Conservation (phyloP, 441 rosid species). For the Populus hybrid region DNA sequence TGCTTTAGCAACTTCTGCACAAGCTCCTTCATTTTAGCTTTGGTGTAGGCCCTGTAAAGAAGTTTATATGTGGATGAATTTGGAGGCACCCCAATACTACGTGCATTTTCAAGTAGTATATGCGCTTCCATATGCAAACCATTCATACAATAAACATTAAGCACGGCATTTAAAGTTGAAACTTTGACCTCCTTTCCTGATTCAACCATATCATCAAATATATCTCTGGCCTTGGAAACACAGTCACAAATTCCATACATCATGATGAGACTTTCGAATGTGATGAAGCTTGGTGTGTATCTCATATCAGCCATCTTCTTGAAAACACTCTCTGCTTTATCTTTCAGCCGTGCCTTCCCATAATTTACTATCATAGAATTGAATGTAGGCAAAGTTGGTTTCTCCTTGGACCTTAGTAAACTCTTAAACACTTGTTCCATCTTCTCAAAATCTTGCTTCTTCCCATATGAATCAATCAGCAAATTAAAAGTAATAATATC, state of each 20-base stretch:
- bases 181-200: conserved; percentile 50
- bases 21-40: too few species aligned
- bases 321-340: conserved; percentile 61
- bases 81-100: too few species aligned
- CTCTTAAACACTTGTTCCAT: conserved; percentile 93
- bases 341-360: conserved; percentile 76
- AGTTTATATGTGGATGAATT: too few species aligned
- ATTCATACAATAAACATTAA: too few species aligned
- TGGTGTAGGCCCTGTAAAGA: too few species aligned
- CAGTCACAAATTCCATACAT: conserved; percentile 78
- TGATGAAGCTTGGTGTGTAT: conserved; percentile 59
- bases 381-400: conserved; percentile 76
- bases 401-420: conserved; percentile 68
- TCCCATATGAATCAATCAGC: conserved; percentile 74
- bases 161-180: too few species aligned
- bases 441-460: conserved; percentile 82
- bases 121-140: too few species aligned
- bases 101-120: too few species aligned
- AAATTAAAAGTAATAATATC: conserved; percentile 33
- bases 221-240: conserved; percentile 69
- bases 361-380: conserved; percentile 85
- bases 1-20: too few species aligned
- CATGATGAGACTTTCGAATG: conserved; percentile 70
- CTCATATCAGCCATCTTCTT: conserved; percentile 67
- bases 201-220: conserved; percentile 29